phyloP scores from a whole-genome alignment of 73 alveolate genomes.

The Symbiodinium pilosum region DNA sequence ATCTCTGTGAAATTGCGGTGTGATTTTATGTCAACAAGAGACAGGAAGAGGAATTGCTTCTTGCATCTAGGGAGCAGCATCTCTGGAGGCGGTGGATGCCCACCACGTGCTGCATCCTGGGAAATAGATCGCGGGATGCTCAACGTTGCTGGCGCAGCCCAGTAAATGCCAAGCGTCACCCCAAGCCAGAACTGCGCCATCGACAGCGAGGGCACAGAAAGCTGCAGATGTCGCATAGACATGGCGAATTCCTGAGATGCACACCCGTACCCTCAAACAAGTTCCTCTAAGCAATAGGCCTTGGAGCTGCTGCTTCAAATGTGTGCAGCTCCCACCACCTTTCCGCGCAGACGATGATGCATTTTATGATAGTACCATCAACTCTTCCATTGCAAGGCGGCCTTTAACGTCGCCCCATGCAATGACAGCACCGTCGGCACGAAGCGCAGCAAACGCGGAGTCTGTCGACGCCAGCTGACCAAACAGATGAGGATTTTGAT shows the following conservation, averaged over 20 bases:
- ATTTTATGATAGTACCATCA: background rate
- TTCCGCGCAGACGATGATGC: background rate
- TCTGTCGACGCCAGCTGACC: slow-evolving; percentile 12
- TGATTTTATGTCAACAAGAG: too few species aligned
- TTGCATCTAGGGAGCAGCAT: background rate
- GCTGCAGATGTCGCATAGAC: background rate
- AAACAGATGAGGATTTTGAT: background rate
- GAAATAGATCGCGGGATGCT: background rate
- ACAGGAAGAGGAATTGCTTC: too few species aligned
- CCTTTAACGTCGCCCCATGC: background rate
- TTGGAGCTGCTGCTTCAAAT: background rate
- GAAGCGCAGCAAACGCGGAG: slow-evolving; percentile 13
- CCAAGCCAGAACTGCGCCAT: background rate
- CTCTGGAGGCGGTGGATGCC: background rate
- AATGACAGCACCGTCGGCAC: background rate
- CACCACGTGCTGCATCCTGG: slow-evolving; percentile 18
- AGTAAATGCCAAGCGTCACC: background rate
- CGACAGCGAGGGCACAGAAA: background rate
- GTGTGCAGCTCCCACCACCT: background rate
- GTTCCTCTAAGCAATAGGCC: background rate
- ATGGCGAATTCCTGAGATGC: background rate
- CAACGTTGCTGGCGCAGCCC: too few species aligned
- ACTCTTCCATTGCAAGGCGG: too few species aligned
- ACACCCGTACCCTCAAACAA: background rate
- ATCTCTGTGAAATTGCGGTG: too few species aligned